phyloP scores from a whole-genome alignment of 352 stramenopile genomes.

The Globisporangium recalcitrans region DNA sequence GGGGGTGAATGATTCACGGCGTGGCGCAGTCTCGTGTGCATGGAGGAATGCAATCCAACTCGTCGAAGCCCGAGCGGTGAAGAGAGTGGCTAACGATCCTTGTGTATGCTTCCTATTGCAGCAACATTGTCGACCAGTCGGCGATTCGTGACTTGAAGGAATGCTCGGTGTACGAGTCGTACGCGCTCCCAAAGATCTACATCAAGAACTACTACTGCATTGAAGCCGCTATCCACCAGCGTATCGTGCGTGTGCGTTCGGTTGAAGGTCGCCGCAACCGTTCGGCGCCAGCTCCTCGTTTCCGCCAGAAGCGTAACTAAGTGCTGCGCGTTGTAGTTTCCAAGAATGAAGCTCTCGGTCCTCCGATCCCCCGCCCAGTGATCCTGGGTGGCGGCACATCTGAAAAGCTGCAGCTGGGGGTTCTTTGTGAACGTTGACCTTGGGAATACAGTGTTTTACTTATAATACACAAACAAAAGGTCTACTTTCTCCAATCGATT shows the following conservation, averaged over 20 bases:
- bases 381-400: neutral
- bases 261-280: slow-evolving; percentile 90
- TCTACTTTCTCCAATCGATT: slow-evolving; percentile 9
- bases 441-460: slow-evolving; percentile 5
- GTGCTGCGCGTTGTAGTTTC: slow-evolving; percentile 13
- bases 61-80: too few relatives aligned
- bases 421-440: slow-evolving; percentile 3
- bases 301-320: slow-evolving; percentile 71
- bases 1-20: neutral
- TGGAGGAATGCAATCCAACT: neutral
- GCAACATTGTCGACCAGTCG: slow-evolving; percentile 99
- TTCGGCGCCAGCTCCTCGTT: slow-evolving; percentile 87
- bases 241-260: slow-evolving; percentile 97
- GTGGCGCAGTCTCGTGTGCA: neutral
- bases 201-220: slow-evolving; percentile 99
- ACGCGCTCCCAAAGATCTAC: slow-evolving; percentile 99
- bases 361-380: slow-evolving; percentile 1
- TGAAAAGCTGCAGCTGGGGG: slow-evolving; percentile 9
- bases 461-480: slow-evolving; percentile 11
- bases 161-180: slow-evolving; percentile 97
- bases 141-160: slow-evolving; percentile 98
- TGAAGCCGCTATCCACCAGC: slow-evolving; percentile 98
- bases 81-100: neutral
- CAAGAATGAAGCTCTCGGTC: slow-evolving; percentile 5
- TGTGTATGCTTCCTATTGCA: slow-evolving; percentile 18